phyloP scores from a whole-genome alignment of 2,329 filamentous ascomycete genomes.

The Fusarium heterosporum region DNA sequence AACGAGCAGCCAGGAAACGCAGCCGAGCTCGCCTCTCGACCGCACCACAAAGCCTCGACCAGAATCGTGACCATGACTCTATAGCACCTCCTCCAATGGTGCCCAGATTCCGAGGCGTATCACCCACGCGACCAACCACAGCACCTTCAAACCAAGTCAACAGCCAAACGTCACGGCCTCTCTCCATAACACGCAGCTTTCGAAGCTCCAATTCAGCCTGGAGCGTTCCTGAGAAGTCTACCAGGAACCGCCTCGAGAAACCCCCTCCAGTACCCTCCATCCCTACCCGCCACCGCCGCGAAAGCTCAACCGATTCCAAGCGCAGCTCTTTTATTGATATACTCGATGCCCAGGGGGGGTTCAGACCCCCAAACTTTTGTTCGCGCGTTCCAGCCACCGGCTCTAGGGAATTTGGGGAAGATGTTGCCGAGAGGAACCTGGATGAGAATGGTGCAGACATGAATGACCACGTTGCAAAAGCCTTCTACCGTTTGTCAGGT shows the following conservation, averaged over 20 bases:
- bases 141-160: constrained; percentile 37
- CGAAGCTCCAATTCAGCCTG: constrained; percentile 37
- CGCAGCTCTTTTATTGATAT: constrained; percentile 59
- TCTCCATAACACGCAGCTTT: constrained; percentile 35
- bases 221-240: constrained; percentile 27
- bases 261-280: constrained; percentile 43
- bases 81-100: constrained; percentile 36
- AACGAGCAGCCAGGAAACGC: constrained; percentile 45
- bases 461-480: constrained; percentile 50
- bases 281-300: constrained; percentile 37
- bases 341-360: constrained; percentile 67
- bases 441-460: constrained; percentile 52
- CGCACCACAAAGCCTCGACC: constrained; percentile 6
- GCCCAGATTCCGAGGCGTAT: constrained; percentile 28
- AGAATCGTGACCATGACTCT: constrained; percentile 2
- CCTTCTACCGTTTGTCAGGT: constrained; percentile 50
- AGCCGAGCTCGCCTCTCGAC: constrained; percentile 41
- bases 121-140: constrained; percentile 35
- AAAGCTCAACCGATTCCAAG: constrained; percentile 38
- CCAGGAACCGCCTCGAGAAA: constrained; percentile 23
- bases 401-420: constrained; percentile 69
- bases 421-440: constrained; percentile 72
- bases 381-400: constrained; percentile 63
- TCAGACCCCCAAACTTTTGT: constrained; percentile 62
- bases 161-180: constrained; percentile 19